phyloP scores from a whole-genome alignment of 2,329 filamentous ascomycete genomes.

The Juglanconis juglandina region DNA sequence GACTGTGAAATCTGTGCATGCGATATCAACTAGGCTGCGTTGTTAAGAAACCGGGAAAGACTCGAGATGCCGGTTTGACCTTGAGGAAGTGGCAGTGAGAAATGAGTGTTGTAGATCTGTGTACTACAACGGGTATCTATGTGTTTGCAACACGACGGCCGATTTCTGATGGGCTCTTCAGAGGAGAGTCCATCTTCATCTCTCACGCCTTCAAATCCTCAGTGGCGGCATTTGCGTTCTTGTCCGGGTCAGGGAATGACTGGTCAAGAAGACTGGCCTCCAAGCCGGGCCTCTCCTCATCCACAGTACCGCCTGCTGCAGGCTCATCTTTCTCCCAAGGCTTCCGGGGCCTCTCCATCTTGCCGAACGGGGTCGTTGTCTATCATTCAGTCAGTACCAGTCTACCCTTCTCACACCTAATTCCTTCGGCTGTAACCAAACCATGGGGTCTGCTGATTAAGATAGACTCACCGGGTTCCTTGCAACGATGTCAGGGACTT shows the following conservation, averaged over 20 bases:
- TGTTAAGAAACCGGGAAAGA: neutral
- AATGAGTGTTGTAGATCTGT: neutral
- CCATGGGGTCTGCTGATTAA: neutral
- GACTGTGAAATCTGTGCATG: no score
- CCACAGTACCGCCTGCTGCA: neutral
- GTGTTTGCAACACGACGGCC: no score
- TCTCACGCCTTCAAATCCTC: neutral
- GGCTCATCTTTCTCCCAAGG: slow-evolving; percentile 72
- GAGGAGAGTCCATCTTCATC: no score
- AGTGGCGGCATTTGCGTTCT: neutral
- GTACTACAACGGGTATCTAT: neutral
- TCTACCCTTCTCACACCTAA: no score
- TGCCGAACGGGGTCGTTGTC: slow-evolving; percentile 47
- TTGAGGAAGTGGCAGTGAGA: neutral
- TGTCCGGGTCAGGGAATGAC: slow-evolving; percentile 30
- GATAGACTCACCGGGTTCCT: slow-evolving; percentile 58
- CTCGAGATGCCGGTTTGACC: no score
- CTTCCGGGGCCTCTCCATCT: slow-evolving; percentile 48
- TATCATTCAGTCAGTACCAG: slow-evolving; percentile 21
- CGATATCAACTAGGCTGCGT: neutral
- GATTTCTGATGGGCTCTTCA: no score
- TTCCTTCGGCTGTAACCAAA: neutral
- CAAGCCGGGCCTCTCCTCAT: slow-evolving; percentile 1
- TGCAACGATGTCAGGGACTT: slow-evolving; percentile 78
- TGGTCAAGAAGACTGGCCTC: slow-evolving; percentile 2